Conservation (phyloP, 140 eudicot species). For the Erigeron philadelphicus region DNA sequence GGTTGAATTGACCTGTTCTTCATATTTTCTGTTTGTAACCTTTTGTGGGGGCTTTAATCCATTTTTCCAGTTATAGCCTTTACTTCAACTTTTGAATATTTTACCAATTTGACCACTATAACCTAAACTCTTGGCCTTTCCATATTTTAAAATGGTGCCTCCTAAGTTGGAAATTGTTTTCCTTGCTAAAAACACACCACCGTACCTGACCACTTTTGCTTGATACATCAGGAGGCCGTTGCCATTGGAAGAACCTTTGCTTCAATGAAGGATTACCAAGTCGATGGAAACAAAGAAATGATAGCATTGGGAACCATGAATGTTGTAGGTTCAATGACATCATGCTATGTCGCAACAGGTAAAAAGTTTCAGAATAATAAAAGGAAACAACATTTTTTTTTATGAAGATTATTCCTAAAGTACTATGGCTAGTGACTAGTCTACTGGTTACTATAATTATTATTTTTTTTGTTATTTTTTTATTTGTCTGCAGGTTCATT, state of each 20-base stretch:
- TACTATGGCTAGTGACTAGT: not conserved
- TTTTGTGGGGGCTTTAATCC: not conserved
- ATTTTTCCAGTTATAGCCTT: not conserved
- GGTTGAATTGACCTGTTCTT: not conserved
- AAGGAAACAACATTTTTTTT: not conserved
- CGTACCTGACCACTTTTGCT: not conserved
- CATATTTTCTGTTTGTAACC: not conserved
- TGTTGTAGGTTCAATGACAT: slow-evolving; percentile 78
- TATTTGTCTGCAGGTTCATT: slow-evolving; percentile 53
- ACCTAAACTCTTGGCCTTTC: not conserved
- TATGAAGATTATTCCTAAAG: not conserved
- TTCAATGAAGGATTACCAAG: slow-evolving; percentile 69
- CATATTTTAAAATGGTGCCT: not conserved
- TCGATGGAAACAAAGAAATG: slow-evolving; percentile 92
- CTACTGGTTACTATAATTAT: not conserved
- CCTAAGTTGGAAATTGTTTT: not conserved
- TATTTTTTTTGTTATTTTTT: not conserved
- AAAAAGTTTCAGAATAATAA: not conserved
- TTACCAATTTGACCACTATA: slow-evolving; percentile 10
- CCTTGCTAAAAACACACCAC: not conserved
- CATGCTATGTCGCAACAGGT: slow-evolving; percentile 90
- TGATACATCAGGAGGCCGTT: slow-evolving; percentile 63
- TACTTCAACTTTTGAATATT: not conserved
- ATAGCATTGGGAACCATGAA: slow-evolving; percentile 80
- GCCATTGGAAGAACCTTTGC: slow-evolving; percentile 93